Conservation (phyloP, 805 yeast genomes). For the Priceomyces fermenticarens region DNA sequence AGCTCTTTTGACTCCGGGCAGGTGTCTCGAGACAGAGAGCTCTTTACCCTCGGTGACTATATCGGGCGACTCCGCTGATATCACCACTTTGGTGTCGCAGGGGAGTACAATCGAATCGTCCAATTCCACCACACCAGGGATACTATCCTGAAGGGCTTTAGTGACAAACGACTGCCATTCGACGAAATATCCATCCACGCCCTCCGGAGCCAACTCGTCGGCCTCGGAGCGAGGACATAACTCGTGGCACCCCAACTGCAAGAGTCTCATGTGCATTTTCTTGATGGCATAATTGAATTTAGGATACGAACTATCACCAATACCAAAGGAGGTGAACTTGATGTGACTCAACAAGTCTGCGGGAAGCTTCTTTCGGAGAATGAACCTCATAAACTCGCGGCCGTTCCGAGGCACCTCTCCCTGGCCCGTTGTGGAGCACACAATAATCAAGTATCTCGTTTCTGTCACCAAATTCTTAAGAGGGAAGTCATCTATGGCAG, state of each 20-base stretch:
- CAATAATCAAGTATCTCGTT: conserved; percentile 45
- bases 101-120: conserved; percentile 26
- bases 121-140: conserved; percentile 20
- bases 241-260: conserved; percentile 79
- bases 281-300: conserved; percentile 84
- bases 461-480: conserved; percentile 49
- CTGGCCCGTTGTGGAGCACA: conserved; percentile 93
- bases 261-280: conserved; percentile 72
- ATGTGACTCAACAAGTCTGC: conserved; percentile 57
- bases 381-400: conserved; percentile 66
- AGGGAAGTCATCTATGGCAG: conserved; percentile 60
- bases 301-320: conserved; percentile 92
- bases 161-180: conserved; percentile 66
- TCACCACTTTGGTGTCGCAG: conserved; percentile 17
- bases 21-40: conserved; percentile 8
- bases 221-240: conserved; percentile 78
- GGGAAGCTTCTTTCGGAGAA: conserved; percentile 65
- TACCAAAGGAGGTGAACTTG: conserved; percentile 72
- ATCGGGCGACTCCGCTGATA: conserved; percentile 4
- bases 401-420: conserved; percentile 88
- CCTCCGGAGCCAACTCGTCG: conserved; percentile 79
- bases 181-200: conserved; percentile 71
- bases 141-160: conserved; percentile 16
- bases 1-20: conserved; percentile 32
- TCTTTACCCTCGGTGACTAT: conserved; percentile 1